Percentiles rank a stretch among this genome's conserved stretches.
These are phyloP conservation scores for Pyricularia sp. DNA, from an alignment of 2,329 filamentous ascomycete species.

Conservation along the genomic window DNA sequence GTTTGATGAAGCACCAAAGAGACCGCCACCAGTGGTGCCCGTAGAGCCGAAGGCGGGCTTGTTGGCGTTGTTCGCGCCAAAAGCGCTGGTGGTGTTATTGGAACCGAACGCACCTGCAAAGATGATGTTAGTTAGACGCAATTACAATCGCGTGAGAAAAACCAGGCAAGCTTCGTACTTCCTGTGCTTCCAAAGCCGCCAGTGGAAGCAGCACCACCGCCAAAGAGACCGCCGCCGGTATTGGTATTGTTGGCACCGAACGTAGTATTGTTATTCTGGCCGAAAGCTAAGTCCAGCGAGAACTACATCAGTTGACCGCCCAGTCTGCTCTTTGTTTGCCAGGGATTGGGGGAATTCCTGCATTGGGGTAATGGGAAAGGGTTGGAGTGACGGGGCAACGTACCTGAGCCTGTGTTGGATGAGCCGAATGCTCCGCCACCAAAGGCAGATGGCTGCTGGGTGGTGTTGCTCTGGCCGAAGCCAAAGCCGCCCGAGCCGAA, in stretches of 20 bases:
- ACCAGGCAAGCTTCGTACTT: constrained; percentile 8
- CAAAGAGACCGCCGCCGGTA: constrained; percentile 33
- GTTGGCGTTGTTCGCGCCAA: constrained; percentile 13
- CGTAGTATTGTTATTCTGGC: constrained; percentile 7
- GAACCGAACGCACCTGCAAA: constrained; percentile 15
- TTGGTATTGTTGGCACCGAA: constrained; percentile 23
- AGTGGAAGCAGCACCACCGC: constrained; percentile 12
- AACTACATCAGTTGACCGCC: background rate
- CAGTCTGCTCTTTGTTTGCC: background rate
- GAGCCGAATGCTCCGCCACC: constrained; percentile 46
- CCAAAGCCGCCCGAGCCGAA: constrained; percentile 40
- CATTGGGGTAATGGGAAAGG: background rate
- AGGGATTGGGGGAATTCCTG: no score
- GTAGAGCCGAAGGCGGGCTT: constrained; percentile 41
- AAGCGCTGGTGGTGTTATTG: constrained; percentile 14
- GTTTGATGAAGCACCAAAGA: constrained; percentile 27
- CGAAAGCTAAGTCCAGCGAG: constrained; percentile 21
- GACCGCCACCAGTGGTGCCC: constrained; percentile 24
- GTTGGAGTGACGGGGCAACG: constrained; percentile 16
- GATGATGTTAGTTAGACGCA: background rate
- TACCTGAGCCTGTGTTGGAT: constrained; percentile 36
- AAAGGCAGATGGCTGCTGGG: constrained; percentile 34
- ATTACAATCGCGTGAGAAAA: background rate
- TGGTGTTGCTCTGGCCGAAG: constrained; percentile 46
- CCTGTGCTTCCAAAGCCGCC: constrained; percentile 10